Conservation (phyloP, 164 flowering plant genomes). For the Umbilicus rupestris region DNA sequence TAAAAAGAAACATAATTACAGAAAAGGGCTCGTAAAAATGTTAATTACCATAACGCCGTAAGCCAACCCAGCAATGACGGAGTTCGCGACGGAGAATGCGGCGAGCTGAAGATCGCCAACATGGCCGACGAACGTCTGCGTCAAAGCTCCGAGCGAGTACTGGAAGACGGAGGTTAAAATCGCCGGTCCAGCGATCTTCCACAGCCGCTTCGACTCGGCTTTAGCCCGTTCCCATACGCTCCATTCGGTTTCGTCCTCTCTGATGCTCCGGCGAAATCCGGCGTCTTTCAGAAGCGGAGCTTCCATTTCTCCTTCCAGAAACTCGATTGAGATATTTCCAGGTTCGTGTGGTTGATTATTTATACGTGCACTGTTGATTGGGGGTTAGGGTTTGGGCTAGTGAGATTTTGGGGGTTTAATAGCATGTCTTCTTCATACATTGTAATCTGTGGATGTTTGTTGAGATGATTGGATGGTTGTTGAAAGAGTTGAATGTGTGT, state of each 20-base stretch:
- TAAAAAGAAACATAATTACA: no score
- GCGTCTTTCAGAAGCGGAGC: not conserved
- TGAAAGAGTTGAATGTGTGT: no score
- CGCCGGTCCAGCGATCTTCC: conserved; percentile 50
- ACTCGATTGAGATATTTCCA: no score
- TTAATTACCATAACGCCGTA: conserved; percentile 46
- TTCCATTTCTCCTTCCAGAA: not conserved
- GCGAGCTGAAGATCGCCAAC: conserved; percentile 48
- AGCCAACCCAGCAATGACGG: conserved; percentile 45
- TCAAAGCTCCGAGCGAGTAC: conserved; percentile 53
- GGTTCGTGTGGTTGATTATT: not conserved
- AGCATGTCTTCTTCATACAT: not conserved
- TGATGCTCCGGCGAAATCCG: not conserved
- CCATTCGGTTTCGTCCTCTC: conserved; percentile 10
- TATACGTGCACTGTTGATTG: not conserved
- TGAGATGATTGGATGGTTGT: no score
- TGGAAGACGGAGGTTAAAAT: conserved; percentile 41
- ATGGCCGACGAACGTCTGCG: conserved; percentile 40
- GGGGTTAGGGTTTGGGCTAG: not conserved
- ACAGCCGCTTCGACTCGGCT: conserved; percentile 38
- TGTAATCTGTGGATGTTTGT: not conserved
- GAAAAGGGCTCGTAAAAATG: not conserved
- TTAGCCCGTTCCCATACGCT: conserved; percentile 14
- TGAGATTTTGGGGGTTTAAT: no score
- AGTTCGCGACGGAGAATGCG: conserved; percentile 49